Percentiles rank a stretch among this genome's conserved stretches.
phyloP scores from a whole-genome alignment of 495 filamentous ascomycete genomes.

The Hyaloscypha hepaticicola region DNA sequence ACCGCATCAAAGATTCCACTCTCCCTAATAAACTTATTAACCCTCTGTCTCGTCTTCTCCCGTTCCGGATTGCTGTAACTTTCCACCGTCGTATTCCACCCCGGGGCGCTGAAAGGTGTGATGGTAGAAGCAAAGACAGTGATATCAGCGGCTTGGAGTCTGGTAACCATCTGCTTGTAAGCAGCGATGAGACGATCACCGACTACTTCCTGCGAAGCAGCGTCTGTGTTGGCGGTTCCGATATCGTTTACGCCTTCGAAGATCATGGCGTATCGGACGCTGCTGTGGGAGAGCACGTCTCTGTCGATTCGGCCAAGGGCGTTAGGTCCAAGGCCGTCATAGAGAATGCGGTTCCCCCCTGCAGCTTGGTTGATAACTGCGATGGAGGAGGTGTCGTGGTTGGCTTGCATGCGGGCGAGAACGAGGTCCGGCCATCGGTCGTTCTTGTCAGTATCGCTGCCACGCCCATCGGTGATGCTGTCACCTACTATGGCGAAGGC shows the following conservation, averaged over 20 bases:
- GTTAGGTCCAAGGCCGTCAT: constrained; percentile 62
- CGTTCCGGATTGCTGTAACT: constrained; percentile 54
- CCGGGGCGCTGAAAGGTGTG: constrained; percentile 54
- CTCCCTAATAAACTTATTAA: constrained; percentile 63
- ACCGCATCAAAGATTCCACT: constrained; percentile 58
- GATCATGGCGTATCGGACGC: constrained; percentile 61
- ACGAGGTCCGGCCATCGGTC: constrained; percentile 70
- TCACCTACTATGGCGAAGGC: constrained; percentile 67
- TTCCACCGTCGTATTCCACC: constrained; percentile 39
- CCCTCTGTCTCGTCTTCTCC: constrained; percentile 54
- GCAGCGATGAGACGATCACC: constrained; percentile 50
- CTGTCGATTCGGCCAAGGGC: constrained; percentile 61
- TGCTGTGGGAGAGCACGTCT: constrained; percentile 57
- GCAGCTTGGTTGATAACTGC: constrained; percentile 70
- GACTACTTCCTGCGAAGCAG: constrained; percentile 48
- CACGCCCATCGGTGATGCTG: constrained; percentile 71
- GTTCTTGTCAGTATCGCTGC: constrained; percentile 62
- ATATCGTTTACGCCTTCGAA: constrained; percentile 76
- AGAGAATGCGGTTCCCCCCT: constrained; percentile 66
- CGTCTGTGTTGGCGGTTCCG: constrained; percentile 49
- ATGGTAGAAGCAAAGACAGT: constrained; percentile 65
- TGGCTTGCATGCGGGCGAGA: constrained; percentile 46
- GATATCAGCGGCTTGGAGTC: constrained; percentile 56
- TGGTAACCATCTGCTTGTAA: constrained; percentile 56
- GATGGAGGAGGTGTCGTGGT: constrained; percentile 36